A percentile compares a stretch with the other conserved stretches of the same genome.
Evolutionary conservation across 1,139 yeast species (phyloP).

Genomic region (Saccharomyces hybrid): DNA sequence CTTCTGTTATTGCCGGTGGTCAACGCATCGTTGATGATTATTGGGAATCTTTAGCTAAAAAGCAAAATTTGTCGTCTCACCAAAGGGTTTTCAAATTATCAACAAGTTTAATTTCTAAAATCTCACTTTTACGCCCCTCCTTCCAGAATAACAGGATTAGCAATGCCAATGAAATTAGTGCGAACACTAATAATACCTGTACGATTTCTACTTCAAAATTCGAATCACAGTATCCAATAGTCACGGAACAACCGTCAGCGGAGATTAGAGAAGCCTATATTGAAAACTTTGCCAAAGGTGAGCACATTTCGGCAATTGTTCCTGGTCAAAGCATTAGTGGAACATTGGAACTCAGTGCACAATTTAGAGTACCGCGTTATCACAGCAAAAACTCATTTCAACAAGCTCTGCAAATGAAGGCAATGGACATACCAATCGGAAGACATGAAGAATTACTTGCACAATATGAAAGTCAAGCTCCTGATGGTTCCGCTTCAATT

Average conservation of each 20-base stretch:
- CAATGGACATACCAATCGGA: constrained; percentile 27
- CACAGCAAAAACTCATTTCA: constrained; percentile 30
- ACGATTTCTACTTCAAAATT: constrained; percentile 8
- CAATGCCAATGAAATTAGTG: neutral
- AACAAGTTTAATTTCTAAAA: constrained; percentile 10
- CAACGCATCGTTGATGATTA: constrained; percentile 66
- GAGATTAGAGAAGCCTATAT: constrained; percentile 24
- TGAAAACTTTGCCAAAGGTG: constrained; percentile 20
- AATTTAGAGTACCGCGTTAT: constrained; percentile 34
- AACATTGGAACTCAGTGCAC: constrained; percentile 33
- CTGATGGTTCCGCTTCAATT: constrained; percentile 4
- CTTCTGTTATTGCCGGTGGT: constrained; percentile 55
- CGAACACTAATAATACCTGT: constrained; percentile 1
- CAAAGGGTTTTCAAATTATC: constrained; percentile 37
- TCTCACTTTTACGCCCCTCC: constrained; percentile 18
- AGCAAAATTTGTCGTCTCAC: constrained; percentile 46
- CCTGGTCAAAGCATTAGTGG: constrained; percentile 37
- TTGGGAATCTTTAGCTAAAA: constrained; percentile 63
- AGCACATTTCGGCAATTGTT: constrained; percentile 24
- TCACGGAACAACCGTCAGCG: constrained; percentile 26
- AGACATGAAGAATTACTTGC: constrained; percentile 4
- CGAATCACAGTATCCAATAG: constrained; percentile 22
- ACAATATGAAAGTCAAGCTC: neutral
- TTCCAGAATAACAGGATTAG: constrained; percentile 1
- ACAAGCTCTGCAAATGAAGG: constrained; percentile 27